These are phyloP conservation scores for Funneliformis caledonium DNA, from an alignment of 371 early-diverging fungal species.

Conservation along the genomic window DNA sequence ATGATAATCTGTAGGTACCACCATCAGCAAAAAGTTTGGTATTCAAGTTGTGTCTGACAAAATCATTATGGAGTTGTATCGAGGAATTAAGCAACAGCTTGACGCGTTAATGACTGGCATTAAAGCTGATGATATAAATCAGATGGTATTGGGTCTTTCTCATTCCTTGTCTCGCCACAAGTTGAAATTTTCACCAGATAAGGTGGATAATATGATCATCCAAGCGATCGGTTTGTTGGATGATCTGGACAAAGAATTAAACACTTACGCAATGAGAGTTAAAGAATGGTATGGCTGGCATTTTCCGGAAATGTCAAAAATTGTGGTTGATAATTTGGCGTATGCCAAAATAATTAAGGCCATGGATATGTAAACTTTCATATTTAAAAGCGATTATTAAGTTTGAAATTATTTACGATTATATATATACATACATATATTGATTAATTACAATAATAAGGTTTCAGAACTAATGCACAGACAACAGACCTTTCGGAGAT, in stretches of 20 bases:
- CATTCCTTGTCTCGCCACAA: conserved; percentile 87
- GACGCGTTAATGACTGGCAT: conserved; percentile 71
- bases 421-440: background rate
- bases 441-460: background rate
- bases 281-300: conserved; percentile 99
- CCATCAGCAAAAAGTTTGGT: conserved; percentile 92
- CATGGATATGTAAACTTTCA: conserved; percentile 57
- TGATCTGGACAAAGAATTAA: conserved; percentile 96
- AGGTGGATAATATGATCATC: conserved; percentile 96
- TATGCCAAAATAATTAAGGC: conserved; percentile 87
- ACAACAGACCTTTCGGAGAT: conserved; percentile 76
- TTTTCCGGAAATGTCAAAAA: conserved; percentile 97
- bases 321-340: conserved; percentile 89
- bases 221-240: conserved; percentile 93
- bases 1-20: conserved; percentile 54
- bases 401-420: background rate
- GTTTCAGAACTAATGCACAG: conserved; percentile 83
- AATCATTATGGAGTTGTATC: conserved; percentile 86
- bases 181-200: conserved; percentile 92
- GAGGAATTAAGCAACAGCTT: conserved; percentile 93
- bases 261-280: conserved; percentile 96
- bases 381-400: background rate
- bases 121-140: conserved; percentile 77
- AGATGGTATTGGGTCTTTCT: conserved; percentile 83
- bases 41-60: conserved; percentile 89